phyloP scores from a whole-genome alignment of 2,329 filamentous ascomycete genomes.

The Lecanosticta acicola region DNA sequence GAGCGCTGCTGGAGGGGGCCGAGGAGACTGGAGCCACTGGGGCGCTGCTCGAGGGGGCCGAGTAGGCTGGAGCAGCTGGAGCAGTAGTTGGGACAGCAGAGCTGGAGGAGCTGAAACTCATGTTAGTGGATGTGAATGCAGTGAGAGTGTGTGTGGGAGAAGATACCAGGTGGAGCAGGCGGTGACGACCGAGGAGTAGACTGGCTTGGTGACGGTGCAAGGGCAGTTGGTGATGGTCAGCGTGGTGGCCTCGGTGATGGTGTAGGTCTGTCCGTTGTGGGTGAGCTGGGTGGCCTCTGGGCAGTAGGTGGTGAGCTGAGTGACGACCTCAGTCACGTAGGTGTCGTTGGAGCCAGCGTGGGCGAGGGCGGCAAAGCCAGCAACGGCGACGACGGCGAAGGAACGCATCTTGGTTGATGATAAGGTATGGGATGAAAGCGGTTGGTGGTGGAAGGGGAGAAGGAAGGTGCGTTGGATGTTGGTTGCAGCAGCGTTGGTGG shows the following conservation, averaged over 20 bases:
- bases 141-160: not conserved
- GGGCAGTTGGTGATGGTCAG: constrained; percentile 24
- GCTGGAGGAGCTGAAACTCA: not conserved
- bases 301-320: constrained; percentile 17
- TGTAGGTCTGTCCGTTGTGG: constrained; percentile 19
- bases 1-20: not conserved
- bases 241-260: constrained; percentile 22
- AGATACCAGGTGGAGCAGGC: constrained; percentile 19
- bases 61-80: constrained; percentile 6
- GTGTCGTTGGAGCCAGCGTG: constrained; percentile 6
- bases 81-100: constrained; percentile 5
- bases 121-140: not conserved
- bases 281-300: constrained; percentile 17
- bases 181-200: constrained; percentile 21
- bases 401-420: constrained; percentile 22
- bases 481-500: not conserved
- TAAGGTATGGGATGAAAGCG: constrained; percentile 3
- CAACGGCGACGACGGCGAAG: constrained; percentile 14
- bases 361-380: constrained; percentile 18
- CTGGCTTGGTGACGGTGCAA: constrained; percentile 22
- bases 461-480: constrained; percentile 9
- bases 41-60: not conserved
- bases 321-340: constrained; percentile 21
- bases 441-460: constrained; percentile 8
- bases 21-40: constrained; percentile 8